Evolutionary conservation across 2,329 filamentous ascomycete genomes (phyloP), one percentile per base, ranked within the genome.

Genomic region (Xylariaceae sp.): DNA sequence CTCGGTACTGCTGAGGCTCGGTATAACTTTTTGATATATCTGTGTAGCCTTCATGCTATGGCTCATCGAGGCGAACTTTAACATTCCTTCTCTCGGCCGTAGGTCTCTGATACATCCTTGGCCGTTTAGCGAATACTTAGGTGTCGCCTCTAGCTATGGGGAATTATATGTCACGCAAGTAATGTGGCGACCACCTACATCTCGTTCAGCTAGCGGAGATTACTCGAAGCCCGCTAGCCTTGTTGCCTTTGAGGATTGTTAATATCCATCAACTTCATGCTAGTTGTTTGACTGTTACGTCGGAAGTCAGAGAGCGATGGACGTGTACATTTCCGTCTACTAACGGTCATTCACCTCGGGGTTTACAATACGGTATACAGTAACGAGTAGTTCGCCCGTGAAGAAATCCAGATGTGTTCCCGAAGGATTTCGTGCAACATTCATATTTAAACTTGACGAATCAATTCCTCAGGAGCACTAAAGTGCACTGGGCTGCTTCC

Each of bases 21-120:
- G 16, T 17, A 34, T 40, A 34, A n/a, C 40, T 19, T 54, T n/a
- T 40, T 39, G 28, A 46, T 50, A 45, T 34, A n/a, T 46, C 17
- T 16, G 16, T 24, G 29, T 43, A 44, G 17, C 19, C 19, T 33
- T 24, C 7, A 31, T 19, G n/a, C 26, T 7, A 43, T 37, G 11
- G 11, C 34, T 11, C 21, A 34, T 41, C 33, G 29, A 43, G 28
- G 36, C 12, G 21, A 45, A 19, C 12, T 36, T 26, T 12, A 34
- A 34, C 12, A 8, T 41, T 8, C n/a, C 17, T 33, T 9, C 36
- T 11, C 36, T 23, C 33, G 12, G 29, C 14, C 29, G 23, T 57
- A 49, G 3, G 33, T 31, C 28, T 17, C 23, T 24, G 17, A 47
- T 26, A 40, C 21, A 50, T 29, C 23, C 37, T 23, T 40, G 12